phyloP scores from a whole-genome alignment of 805 yeast species.

The Wickerhamiella sorbophila region DNA sequence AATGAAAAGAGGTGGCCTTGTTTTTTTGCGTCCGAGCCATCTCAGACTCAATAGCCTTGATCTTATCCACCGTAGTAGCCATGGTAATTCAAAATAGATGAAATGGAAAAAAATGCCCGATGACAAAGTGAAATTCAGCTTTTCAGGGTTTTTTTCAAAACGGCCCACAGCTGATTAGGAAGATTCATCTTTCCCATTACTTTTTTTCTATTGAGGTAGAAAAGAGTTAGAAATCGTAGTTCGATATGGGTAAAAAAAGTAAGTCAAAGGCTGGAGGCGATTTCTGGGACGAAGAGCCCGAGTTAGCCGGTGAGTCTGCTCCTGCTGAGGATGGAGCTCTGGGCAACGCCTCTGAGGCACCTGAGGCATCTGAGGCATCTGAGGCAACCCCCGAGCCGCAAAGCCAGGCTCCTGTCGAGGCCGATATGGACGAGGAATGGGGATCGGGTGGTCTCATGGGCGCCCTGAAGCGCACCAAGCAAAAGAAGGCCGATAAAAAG shows the following conservation, averaged over 20 bases:
- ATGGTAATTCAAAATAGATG: conserved; percentile 20
- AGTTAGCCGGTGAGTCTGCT: conserved; percentile 32
- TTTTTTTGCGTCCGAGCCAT: conserved; percentile 97
- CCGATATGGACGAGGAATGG: conserved; percentile 22
- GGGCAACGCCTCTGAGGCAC: conserved; percentile 26
- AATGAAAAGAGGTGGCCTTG: conserved; percentile 92
- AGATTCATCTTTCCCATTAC: neutral
- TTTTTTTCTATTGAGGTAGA: neutral
- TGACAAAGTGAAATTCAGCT: neutral
- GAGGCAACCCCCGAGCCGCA: conserved; percentile 19
- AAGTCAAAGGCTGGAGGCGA: conserved; percentile 55
- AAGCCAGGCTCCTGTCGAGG: conserved; percentile 22
- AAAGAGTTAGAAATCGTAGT: neutral
- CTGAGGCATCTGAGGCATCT: conserved; percentile 27
- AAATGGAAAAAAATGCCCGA: neutral
- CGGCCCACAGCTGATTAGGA: neutral
- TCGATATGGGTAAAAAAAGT: conserved; percentile 44
- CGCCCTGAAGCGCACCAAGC: conserved; percentile 65
- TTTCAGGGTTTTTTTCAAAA: neutral
- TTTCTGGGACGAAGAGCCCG: conserved; percentile 67
- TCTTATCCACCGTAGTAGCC: conserved; percentile 53
- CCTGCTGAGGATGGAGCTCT: conserved; percentile 42
- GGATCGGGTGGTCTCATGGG: conserved; percentile 62
- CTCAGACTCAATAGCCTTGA: conserved; percentile 80
- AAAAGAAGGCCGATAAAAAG: conserved; percentile 57